phyloP scores from a whole-genome alignment of 1,284 basidiomycete species.

The Boletus semigastroideus region DNA sequence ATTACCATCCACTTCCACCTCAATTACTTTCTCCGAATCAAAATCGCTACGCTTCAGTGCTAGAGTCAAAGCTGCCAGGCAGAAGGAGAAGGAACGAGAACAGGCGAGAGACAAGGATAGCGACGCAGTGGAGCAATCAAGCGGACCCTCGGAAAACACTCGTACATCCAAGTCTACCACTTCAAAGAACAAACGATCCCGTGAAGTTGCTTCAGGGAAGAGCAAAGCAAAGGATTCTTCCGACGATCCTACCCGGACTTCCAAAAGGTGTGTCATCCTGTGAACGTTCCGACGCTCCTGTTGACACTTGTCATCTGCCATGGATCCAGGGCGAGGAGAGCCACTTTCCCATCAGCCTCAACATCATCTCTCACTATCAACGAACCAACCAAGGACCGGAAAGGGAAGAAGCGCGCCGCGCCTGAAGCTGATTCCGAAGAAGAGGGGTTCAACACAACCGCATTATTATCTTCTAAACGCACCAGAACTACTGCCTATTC shows the following conservation, averaged over 20 bases:
- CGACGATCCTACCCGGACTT: slow-evolving; percentile 49
- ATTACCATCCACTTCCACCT: slow-evolving; percentile 36
- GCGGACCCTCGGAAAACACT: slow-evolving; percentile 39
- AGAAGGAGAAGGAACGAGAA: slow-evolving; percentile 54
- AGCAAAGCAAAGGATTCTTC: slow-evolving; percentile 61
- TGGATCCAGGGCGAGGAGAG: slow-evolving; percentile 54
- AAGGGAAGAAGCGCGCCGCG: slow-evolving; percentile 83
- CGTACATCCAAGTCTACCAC: slow-evolving; percentile 42
- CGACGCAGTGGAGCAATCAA: slow-evolving; percentile 41
- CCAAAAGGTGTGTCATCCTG: slow-evolving; percentile 56
- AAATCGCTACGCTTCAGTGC: slow-evolving; percentile 69
- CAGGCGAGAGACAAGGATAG: slow-evolving; percentile 42
- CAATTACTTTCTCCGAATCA: slow-evolving; percentile 39
- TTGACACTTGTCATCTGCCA: slow-evolving; percentile 26
- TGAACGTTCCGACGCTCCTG: slow-evolving; percentile 17
- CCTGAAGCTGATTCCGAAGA: slow-evolving; percentile 68
- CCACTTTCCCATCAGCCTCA: slow-evolving; percentile 45
- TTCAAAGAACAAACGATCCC: slow-evolving; percentile 52
- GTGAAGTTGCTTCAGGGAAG: slow-evolving; percentile 52
- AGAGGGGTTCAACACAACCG: slow-evolving; percentile 42
- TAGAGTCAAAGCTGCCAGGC: slow-evolving; percentile 73
- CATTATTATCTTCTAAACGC: slow-evolving; percentile 53
- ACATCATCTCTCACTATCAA: slow-evolving; percentile 61
- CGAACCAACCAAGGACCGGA: slow-evolving; percentile 68
- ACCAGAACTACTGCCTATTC: slow-evolving; percentile 57